Evolutionary conservation across 345 rosid genomes (phyloP).

Genomic region (Pelargonium nanum): DNA sequence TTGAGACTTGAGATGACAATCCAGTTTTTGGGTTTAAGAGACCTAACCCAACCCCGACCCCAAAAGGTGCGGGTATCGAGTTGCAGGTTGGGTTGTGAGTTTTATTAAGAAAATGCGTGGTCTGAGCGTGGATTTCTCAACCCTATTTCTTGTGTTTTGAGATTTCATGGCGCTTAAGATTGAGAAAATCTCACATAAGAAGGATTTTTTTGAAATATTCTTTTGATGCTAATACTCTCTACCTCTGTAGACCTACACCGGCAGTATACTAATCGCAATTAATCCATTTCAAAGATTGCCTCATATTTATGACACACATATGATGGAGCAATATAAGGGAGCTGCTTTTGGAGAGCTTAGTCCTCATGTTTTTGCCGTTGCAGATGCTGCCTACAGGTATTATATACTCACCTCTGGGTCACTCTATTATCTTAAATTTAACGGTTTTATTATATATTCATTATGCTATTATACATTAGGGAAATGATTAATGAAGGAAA

Average conservation of each 20-base stretch:
- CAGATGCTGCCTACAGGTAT: constrained; percentile 83
- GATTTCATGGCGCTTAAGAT: background rate
- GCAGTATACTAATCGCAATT: constrained; percentile 77
- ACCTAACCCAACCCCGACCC: too few species aligned
- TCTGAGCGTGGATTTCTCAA: too few species aligned
- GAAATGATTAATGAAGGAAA: constrained; percentile 85
- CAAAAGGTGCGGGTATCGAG: too few species aligned
- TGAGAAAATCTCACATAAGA: background rate
- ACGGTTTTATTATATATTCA: constrained; percentile 19
- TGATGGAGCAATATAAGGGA: constrained; percentile 93
- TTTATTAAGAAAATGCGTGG: too few species aligned
- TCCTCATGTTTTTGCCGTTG: constrained; percentile 94
- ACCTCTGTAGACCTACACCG: constrained; percentile 70
- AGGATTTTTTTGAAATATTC: constrained; percentile 10
- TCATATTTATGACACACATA: constrained; percentile 79
- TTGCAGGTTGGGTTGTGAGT: too few species aligned
- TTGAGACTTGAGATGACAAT: too few species aligned
- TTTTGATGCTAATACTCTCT: constrained; percentile 13
- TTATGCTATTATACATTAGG: constrained; percentile 30
- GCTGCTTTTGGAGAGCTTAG: constrained; percentile 74
- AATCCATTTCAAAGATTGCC: constrained; percentile 93
- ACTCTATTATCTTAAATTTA: background rate
- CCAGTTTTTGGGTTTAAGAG: too few species aligned
- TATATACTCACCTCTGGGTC: background rate
- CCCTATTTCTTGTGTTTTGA: background rate